These are phyloP conservation scores for Penstemon davidsonii DNA, from an alignment of 257 asterid species.

Conservation along the genomic window DNA sequence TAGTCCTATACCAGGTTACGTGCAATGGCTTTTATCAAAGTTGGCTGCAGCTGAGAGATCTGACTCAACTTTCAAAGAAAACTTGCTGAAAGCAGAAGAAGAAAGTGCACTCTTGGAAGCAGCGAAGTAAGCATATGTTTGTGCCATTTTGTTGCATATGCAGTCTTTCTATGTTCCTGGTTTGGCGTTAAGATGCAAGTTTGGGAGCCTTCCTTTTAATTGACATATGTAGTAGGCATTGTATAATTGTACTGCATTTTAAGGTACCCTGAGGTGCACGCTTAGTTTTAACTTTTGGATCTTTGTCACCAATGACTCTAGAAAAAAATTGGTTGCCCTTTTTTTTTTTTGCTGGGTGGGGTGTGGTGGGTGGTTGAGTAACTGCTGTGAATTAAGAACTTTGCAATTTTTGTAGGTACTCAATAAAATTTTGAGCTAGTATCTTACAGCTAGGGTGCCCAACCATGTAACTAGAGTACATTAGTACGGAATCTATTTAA, in stretches of 20 bases:
- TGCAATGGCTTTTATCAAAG: slow-evolving; percentile 87
- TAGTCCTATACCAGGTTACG: slow-evolving; percentile 94
- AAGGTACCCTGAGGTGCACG: not conserved
- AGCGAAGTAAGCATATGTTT: slow-evolving; percentile 49
- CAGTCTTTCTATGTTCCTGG: not conserved
- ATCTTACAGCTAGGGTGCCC: not conserved
- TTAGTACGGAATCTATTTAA: slow-evolving; percentile 1
- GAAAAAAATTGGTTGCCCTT: not conserved
- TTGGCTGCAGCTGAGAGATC: slow-evolving; percentile 69
- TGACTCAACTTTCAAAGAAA: slow-evolving; percentile 67
- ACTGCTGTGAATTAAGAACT: slow-evolving; percentile 3
- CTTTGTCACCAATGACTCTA: not conserved
- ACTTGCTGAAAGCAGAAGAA: slow-evolving; percentile 77
- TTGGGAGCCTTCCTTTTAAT: slow-evolving; percentile 17
- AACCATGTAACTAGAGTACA: slow-evolving; percentile 8
- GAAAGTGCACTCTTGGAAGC: slow-evolving; percentile 67
- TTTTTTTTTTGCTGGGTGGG: not conserved
- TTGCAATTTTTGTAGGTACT: not conserved
- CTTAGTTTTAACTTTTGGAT: slow-evolving; percentile 12
- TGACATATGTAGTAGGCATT: not conserved
- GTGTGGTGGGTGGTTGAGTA: not conserved
- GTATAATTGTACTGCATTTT: slow-evolving; percentile 14
- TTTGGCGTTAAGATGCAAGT: slow-evolving; percentile 2
- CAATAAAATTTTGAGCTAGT: not conserved
- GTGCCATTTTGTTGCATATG: slow-evolving; percentile 24